These are phyloP conservation scores for Talaromyces thailandensis DNA, from an alignment of 495 filamentous ascomycete genomes.

Conservation along the genomic window DNA sequence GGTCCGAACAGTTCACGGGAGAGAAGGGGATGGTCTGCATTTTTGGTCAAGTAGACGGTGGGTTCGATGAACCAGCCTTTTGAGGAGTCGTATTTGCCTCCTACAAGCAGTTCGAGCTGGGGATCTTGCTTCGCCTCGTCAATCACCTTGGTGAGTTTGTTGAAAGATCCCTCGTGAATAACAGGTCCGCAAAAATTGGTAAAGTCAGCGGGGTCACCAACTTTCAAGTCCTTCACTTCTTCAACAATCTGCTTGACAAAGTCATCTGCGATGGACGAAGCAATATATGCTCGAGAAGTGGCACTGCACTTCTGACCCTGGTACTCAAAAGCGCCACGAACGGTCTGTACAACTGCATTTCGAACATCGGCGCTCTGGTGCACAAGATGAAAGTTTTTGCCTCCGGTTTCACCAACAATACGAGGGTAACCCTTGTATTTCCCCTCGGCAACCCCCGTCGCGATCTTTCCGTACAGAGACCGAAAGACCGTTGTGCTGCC, in stretches of 20 bases:
- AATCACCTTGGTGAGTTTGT: constrained; percentile 45
- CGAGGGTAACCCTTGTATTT: constrained; percentile 70
- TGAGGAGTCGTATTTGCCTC: constrained; percentile 49
- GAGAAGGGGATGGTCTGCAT: constrained; percentile 53
- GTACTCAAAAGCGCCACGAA: constrained; percentile 83
- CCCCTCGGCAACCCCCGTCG: constrained; percentile 59
- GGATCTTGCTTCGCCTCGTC: constrained; percentile 53
- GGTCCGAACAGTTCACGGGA: constrained; percentile 58
- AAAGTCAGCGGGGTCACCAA: constrained; percentile 62
- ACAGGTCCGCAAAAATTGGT: constrained; percentile 51
- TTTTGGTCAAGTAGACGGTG: constrained; percentile 57
- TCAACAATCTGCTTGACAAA: constrained; percentile 54
- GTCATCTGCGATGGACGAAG: constrained; percentile 57
- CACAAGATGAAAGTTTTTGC: constrained; percentile 87
- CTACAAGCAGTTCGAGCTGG: constrained; percentile 51
- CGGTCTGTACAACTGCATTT: constrained; percentile 71
- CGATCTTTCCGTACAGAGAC: constrained; percentile 66
- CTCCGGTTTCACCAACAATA: constrained; percentile 80
- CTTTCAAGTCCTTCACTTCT: constrained; percentile 55
- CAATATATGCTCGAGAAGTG: constrained; percentile 67
- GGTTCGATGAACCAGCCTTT: constrained; percentile 61
- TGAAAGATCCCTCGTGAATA: constrained; percentile 46
- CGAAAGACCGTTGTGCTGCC: constrained; percentile 80
- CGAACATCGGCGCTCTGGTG: constrained; percentile 63
- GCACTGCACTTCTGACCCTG: constrained; percentile 88